Percentiles rank a stretch among this genome's conserved stretches.
Evolutionary conservation across 495 filamentous ascomycete species (phyloP).

Genomic region (Podospora pseudopauciseta): DNA sequence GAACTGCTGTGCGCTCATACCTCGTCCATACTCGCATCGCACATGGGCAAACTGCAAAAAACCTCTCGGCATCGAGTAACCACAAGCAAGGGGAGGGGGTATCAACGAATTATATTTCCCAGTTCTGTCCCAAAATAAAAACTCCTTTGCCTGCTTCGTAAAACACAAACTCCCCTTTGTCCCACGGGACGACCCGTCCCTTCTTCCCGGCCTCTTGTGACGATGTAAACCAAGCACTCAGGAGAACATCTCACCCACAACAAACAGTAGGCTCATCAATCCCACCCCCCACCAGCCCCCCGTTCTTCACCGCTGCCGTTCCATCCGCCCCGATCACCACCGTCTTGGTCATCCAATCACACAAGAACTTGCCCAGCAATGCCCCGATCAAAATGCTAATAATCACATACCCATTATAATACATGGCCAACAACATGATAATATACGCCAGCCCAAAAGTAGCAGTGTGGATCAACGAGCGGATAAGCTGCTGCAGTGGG

Average conservation of each 20-base stretch:
- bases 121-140: slow-evolving; percentile 3
- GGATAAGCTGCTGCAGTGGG: slow-evolving; percentile 46
- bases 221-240: neutral
- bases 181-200: neutral
- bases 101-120: slow-evolving; percentile 10
- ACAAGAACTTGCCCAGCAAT: slow-evolving; percentile 44
- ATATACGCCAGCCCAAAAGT: slow-evolving; percentile 56
- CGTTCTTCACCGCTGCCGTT: slow-evolving; percentile 5
- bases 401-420: slow-evolving; percentile 56
- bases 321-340: slow-evolving; percentile 16
- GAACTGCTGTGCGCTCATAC: no score
- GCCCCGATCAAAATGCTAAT: slow-evolving; percentile 55
- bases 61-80: neutral
- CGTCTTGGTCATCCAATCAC: slow-evolving; percentile 39
- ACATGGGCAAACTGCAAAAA: no score
- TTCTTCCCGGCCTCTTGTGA: neutral
- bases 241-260: slow-evolving; percentile 18
- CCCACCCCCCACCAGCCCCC: slow-evolving; percentile 1
- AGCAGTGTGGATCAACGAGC: slow-evolving; percentile 46
- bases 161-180: neutral
- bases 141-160: neutral
- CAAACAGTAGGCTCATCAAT: slow-evolving; percentile 30
- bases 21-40: no score
- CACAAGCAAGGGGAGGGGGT: slow-evolving; percentile 1
- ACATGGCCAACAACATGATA: slow-evolving; percentile 56